A percentile compares a stretch with the other conserved stretches of the same genome.
Evolutionary conservation across 2,329 filamentous ascomycete genomes (phyloP).

Genomic region (Talaromyces sp.): DNA sequence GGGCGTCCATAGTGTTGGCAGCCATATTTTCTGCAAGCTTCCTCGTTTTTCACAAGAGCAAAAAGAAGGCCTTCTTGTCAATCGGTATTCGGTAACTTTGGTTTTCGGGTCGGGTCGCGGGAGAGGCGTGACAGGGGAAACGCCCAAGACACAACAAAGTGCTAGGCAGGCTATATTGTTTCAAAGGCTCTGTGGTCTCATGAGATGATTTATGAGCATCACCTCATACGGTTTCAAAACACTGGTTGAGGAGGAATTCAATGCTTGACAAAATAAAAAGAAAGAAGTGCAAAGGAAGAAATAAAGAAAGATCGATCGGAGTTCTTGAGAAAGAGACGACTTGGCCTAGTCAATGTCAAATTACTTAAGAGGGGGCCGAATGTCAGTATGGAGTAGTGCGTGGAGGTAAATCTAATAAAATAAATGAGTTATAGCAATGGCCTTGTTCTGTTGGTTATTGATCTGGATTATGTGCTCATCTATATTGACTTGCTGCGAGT

Average conservation of each 20-base stretch:
- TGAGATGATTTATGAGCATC: background rate
- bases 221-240: background rate
- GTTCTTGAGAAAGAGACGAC: background rate
- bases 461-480: background rate
- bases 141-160: constrained; percentile 13
- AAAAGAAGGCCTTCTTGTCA: background rate
- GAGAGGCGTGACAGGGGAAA: background rate
- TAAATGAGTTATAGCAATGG: background rate
- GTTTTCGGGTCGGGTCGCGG: background rate
- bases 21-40: constrained; percentile 4
- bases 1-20: constrained; percentile 33
- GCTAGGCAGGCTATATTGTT: background rate
- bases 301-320: background rate
- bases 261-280: background rate
- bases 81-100: background rate
- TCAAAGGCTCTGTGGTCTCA: background rate
- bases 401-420: background rate
- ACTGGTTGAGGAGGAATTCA: background rate
- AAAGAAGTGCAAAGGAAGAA: background rate
- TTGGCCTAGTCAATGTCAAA: background rate
- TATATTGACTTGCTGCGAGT: background rate
- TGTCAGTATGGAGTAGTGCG: background rate
- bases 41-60: too few relatives aligned
- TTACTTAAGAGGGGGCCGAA: background rate
- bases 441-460: background rate